Evolutionary conservation across 192 early-diverging fungal genomes (phyloP).

Genomic region (Pilobolus umbonatus): DNA sequence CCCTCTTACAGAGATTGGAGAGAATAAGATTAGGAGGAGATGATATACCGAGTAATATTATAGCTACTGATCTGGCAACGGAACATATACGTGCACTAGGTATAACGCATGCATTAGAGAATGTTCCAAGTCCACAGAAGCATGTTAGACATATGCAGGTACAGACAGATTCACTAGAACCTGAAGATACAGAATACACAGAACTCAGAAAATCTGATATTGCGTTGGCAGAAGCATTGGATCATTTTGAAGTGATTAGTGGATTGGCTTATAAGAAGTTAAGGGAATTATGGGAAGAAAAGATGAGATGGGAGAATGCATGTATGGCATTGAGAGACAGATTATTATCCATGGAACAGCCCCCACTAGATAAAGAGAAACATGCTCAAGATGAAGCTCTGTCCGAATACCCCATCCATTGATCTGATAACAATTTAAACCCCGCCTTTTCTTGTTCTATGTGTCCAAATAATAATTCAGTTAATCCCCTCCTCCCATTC

Average conservation of each 20-base stretch:
- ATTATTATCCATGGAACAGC: too few relatives aligned
- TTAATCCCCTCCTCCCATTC: too few relatives aligned
- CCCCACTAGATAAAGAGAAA: too few relatives aligned
- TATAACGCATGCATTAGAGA: slow-evolving; percentile 9
- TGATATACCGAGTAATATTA: slow-evolving; percentile 20
- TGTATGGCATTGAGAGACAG: slow-evolving; percentile 27
- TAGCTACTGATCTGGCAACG: slow-evolving; percentile 15
- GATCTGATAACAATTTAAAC: too few relatives aligned
- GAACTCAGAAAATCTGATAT: slow-evolving; percentile 31
- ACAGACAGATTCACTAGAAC: slow-evolving; percentile 19
- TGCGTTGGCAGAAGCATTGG: slow-evolving; percentile 41
- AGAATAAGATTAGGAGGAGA: neutral
- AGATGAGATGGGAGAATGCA: slow-evolving; percentile 30
- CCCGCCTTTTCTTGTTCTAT: too few relatives aligned
- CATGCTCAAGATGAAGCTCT: too few relatives aligned
- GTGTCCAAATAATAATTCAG: too few relatives aligned
- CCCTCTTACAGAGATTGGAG: slow-evolving; percentile 23
- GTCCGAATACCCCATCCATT: too few relatives aligned
- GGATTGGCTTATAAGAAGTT: slow-evolving; percentile 49
- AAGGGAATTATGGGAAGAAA: slow-evolving; percentile 45
- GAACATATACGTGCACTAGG: slow-evolving; percentile 30
- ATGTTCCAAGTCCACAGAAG: neutral
- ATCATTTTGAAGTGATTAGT: slow-evolving; percentile 46
- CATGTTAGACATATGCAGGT: slow-evolving; percentile 29
- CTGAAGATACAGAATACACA: neutral